These are phyloP conservation scores for Chaetomium tenue DNA, from an alignment of 495 filamentous ascomycete genomes.

Conservation along the genomic window DNA sequence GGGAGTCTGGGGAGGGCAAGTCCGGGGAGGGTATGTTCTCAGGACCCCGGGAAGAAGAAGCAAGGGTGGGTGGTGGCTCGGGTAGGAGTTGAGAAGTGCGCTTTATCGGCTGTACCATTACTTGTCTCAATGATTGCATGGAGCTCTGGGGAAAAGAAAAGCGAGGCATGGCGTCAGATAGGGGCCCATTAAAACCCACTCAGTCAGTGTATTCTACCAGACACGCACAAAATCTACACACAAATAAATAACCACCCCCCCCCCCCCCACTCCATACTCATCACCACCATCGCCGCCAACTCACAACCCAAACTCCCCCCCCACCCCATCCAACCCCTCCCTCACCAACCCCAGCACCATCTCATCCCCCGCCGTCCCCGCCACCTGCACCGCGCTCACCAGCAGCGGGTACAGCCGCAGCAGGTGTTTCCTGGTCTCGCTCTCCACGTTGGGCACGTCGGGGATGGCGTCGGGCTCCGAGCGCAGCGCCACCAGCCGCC, in stretches of 20 bases:
- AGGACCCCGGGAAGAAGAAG: not conserved
- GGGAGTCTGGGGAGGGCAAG: not conserved
- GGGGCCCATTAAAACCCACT: not conserved
- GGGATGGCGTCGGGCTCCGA: slow-evolving; percentile 72
- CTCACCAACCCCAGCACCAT: slow-evolving; percentile 58
- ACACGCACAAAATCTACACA: not conserved
- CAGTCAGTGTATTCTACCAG: slow-evolving; percentile 11
- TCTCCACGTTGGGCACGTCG: slow-evolving; percentile 56
- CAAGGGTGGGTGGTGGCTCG: not conserved
- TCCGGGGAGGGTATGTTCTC: not conserved
- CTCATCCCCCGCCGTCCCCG: slow-evolving; percentile 60
- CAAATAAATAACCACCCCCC: no score
- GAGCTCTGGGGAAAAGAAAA: slow-evolving; percentile 8
- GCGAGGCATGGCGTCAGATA: slow-evolving; percentile 9
- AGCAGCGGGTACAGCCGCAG: slow-evolving; percentile 80
- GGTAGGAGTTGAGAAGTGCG: not conserved
- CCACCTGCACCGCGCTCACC: slow-evolving; percentile 64
- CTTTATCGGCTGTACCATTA: slow-evolving; percentile 13
- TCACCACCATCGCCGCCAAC: not conserved
- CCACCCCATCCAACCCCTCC: slow-evolving; percentile 63
- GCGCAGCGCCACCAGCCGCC: slow-evolving; percentile 59
- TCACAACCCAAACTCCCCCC: slow-evolving; percentile 60
- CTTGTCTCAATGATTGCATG: slow-evolving; percentile 1
- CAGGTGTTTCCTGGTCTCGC: slow-evolving; percentile 64
- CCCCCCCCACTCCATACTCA: not conserved